Evolutionary conservation across 129 eudicot genomes (phyloP), one percentile per base, ranked within the genome.

Genomic region (Mikania micrantha): DNA sequence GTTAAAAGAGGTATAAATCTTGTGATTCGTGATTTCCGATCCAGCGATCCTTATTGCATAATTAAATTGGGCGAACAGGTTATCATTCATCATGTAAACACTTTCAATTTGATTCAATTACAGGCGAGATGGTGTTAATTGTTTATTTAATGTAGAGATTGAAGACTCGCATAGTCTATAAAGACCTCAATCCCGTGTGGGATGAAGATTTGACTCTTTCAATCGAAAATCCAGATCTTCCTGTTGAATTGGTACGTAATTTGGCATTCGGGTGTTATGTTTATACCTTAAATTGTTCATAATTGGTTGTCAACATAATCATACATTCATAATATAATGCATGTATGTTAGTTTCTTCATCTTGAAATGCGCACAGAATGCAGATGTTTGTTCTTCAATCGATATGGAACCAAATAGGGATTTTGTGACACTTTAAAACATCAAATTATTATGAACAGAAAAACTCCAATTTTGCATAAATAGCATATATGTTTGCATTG

Each of bases 181-280:
- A 68, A 79, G 76, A 86, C 40, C 68, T 74, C 10, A 89, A 89
- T 77, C 96, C 96, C 2, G 86, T 63, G 72, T 89, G 96, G 96
- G 76, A 89, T 39, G 94, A 89, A 77, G 88, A 86, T 67, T 70
- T 89, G 67, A 89, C 96, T 9, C 88, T 89, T 71, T 79, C 90
- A 7, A 67, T 89, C 13, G 48, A 83, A 25, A 81, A 84, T 70
- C 76, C 84, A 16, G 56, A 86, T n/a, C 39, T 39, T 35, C 90
- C 90, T 2, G 38, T 89, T 42, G 64, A 45, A 39, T 71, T 89
- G 78, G 96, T 84, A 74, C 57, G 80, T 15, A 40, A 24, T 65
- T 31, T 7, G 9, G 16, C 13, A 35, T 50, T 1, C 31, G 15
- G 13, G 6, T 3, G 24, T 25, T 21, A 7, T 50, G 20, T 31